A percentile compares a stretch with the other conserved stretches of the same genome.
These are phyloP conservation scores for Teratosphaeriaceae sp. DNA, from an alignment of 2,329 filamentous ascomycete species.

Conservation along the genomic window DNA sequence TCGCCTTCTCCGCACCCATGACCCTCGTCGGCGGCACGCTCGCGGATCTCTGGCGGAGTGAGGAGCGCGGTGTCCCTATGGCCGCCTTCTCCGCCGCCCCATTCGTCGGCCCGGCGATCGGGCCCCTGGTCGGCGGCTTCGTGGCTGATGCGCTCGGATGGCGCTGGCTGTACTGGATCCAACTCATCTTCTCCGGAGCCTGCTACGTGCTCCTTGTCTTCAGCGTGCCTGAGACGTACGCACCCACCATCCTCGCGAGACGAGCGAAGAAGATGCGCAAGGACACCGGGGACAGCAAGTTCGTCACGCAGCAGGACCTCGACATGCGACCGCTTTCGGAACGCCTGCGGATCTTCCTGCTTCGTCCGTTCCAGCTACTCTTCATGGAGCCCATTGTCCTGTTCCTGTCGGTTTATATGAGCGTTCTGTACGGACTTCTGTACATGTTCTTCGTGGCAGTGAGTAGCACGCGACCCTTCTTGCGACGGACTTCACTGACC, in stretches of 20 bases:
- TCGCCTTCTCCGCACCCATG: constrained; percentile 36
- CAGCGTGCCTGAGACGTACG: constrained; percentile 86
- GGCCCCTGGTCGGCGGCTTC: constrained; percentile 62
- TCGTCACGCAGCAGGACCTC: constrained; percentile 75
- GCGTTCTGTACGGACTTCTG: constrained; percentile 1
- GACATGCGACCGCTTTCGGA: constrained; percentile 64
- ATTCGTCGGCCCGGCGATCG: constrained; percentile 35
- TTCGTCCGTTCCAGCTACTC: constrained; percentile 79
- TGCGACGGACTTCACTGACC: neutral
- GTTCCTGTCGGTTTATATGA: constrained; percentile 69
- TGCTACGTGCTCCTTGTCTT: constrained; percentile 74
- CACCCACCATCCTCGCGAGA: constrained; percentile 64
- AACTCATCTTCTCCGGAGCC: constrained; percentile 65
- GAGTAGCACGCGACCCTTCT: constrained; percentile 18
- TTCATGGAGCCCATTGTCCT: constrained; percentile 81
- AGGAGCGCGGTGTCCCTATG: constrained; percentile 38
- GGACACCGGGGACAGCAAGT: constrained; percentile 57
- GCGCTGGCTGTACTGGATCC: constrained; percentile 67
- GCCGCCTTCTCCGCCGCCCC: constrained; percentile 36
- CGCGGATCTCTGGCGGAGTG: constrained; percentile 38
- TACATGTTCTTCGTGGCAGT: constrained; percentile 59
- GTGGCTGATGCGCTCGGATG: constrained; percentile 52
- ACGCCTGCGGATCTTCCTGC: constrained; percentile 64
- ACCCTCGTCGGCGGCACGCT: constrained; percentile 41
- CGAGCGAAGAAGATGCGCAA: constrained; percentile 67